Evolutionary conservation across 2,329 filamentous ascomycete genomes (phyloP).

Genomic region (Cercospora sp.): DNA sequence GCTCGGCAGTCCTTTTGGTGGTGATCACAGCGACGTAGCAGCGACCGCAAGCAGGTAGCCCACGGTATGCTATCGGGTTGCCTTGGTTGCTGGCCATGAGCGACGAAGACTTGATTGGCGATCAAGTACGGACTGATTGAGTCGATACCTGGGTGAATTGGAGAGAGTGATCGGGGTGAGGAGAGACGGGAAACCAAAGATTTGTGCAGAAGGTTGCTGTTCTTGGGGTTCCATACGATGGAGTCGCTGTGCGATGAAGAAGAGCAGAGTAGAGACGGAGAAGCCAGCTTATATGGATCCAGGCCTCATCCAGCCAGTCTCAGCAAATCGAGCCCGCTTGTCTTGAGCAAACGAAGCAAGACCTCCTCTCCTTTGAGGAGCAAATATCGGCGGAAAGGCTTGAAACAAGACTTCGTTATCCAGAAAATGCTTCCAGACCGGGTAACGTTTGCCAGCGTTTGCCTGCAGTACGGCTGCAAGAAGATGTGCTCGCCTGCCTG

Average conservation of each 20-base stretch:
- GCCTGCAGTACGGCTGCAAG: background rate
- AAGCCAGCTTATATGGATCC: background rate
- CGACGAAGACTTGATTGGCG: background rate
- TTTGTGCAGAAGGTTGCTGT: background rate
- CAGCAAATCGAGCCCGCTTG: background rate
- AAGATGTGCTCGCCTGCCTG: background rate
- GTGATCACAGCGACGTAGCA: background rate
- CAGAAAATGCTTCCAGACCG: background rate
- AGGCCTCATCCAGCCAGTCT: background rate
- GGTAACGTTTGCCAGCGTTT: background rate
- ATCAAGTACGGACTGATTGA: background rate
- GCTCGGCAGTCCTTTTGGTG: background rate
- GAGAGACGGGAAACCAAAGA: background rate
- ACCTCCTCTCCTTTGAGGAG: background rate
- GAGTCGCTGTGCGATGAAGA: background rate
- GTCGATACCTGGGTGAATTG: background rate
- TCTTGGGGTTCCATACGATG: background rate
- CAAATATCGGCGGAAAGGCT: background rate
- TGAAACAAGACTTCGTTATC: background rate
- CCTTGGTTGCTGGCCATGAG: background rate
- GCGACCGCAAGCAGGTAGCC: background rate
- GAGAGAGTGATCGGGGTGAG: background rate
- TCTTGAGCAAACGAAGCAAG: background rate
- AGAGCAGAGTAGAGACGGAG: background rate
- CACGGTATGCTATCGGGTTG: background rate